These are phyloP conservation scores for Orbilia blumenaviensis DNA, from an alignment of 2,329 filamentous ascomycete genomes.

Conservation along the genomic window DNA sequence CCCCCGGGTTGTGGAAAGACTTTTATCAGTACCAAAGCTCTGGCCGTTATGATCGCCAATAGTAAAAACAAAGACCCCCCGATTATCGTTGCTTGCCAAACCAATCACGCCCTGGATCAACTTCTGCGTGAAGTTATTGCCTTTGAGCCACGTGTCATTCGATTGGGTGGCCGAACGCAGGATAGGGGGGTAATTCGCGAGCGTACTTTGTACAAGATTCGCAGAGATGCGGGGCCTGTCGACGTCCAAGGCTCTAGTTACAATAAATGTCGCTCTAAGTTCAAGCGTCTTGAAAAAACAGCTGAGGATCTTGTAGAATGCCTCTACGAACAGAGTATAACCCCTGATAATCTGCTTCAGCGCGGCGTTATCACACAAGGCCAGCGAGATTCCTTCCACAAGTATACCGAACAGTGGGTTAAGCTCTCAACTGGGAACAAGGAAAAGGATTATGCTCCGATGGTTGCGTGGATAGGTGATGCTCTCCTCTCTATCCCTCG, in stretches of 20 bases:
- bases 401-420: slow-evolving; percentile 60
- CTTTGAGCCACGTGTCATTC: slow-evolving; percentile 72
- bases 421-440: slow-evolving; percentile 58
- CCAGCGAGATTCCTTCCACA: slow-evolving; percentile 72
- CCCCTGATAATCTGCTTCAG: slow-evolving; percentile 66
- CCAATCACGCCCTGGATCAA: slow-evolving; percentile 87
- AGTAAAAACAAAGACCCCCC: slow-evolving; percentile 69
- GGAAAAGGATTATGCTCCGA: slow-evolving; percentile 58
- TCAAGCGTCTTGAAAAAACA: slow-evolving; percentile 61
- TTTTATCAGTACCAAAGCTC: slow-evolving; percentile 76
- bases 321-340: slow-evolving; percentile 65
- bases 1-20: slow-evolving; percentile 82
- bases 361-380: slow-evolving; percentile 69
- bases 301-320: slow-evolving; percentile 63
- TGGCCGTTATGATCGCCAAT: slow-evolving; percentile 73
- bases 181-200: slow-evolving; percentile 71
- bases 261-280: slow-evolving; percentile 61
- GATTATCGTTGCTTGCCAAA: slow-evolving; percentile 83
- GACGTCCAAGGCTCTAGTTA: slow-evolving; percentile 62
- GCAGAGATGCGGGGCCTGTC: slow-evolving; percentile 59
- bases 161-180: slow-evolving; percentile 75
- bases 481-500: slow-evolving; percentile 59
- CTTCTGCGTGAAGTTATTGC: slow-evolving; percentile 72
- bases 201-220: slow-evolving; percentile 73
- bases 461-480: slow-evolving; percentile 70